Evolutionary conservation across 2,329 filamentous ascomycete species (phyloP), one percentile per base, ranked within the genome.

Genomic region (Fusarium phyllophilum): DNA sequence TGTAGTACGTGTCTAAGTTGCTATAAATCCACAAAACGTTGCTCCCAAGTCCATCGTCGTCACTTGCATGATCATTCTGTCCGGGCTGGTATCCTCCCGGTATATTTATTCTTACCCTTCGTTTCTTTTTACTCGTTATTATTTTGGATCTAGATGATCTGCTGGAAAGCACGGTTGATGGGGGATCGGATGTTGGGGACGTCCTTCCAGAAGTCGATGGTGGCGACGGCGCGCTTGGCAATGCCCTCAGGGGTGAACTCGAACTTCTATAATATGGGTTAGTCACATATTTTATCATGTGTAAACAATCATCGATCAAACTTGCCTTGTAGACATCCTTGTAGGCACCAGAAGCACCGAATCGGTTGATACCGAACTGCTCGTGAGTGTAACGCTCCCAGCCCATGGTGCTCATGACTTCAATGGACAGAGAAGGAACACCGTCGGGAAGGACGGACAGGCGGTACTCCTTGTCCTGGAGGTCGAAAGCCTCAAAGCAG

Each of bases 321-420:
- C 89, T 85, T 88, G 88, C 94, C 89, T 94, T 93, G 90, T 99
- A 99, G 71, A 99, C 95, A 81, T 98, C 92, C 92, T 96, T 96
- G 89, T 98, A 98, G 77, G 96, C 93, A 81, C 96, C 96, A 64
- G 94, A 97, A 78, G 96, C 96, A 91, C 96, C 96, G 85, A 99
- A 99, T 83, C 96, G 91, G 93, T 99, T 99, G 78, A 99, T 91
- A 83, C 96, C 96, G 81, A 99, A 99, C 88, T 99, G 96, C 91
- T 99, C 96, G 87, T 99, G 96, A 68, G 95, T 94, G 88, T 98
- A 99, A 85, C 96, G 93, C 90, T 98, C 95, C 96, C 96, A 99
- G 79, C 96, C 96, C 86, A 98, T 92, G 78, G 96, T 99, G 85
- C 90, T 93, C 94, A 97, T 97, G 84, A 95, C 95, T 89, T 99